These are phyloP conservation scores for Ophiosphaerella narmari DNA, from an alignment of 2,329 filamentous ascomycete species.

Conservation along the genomic window DNA sequence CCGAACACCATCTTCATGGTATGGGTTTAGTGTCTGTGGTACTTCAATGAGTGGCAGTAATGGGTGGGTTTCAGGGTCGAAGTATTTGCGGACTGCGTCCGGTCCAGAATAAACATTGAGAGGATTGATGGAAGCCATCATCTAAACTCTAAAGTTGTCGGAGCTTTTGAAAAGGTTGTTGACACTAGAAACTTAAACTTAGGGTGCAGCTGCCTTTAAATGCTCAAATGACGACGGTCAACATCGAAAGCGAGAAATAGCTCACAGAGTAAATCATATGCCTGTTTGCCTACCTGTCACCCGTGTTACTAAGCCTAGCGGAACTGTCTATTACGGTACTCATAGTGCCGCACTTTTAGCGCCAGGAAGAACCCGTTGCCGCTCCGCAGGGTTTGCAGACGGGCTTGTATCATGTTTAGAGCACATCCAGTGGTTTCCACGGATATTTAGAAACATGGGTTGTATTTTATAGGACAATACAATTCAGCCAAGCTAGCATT, in stretches of 20 bases:
- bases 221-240: too few species aligned
- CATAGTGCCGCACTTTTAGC: not conserved
- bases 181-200: too few species aligned
- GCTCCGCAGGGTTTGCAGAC: too few species aligned
- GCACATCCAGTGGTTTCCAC: not conserved
- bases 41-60: constrained; percentile 67
- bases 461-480: too few species aligned
- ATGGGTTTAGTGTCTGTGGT: constrained; percentile 62
- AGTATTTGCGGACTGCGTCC: constrained; percentile 62
- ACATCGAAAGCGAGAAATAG: too few species aligned
- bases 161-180: too few species aligned
- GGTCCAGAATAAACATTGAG: constrained; percentile 63
- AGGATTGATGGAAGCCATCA: constrained; percentile 13
- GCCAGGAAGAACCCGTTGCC: too few species aligned
- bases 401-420: too few species aligned
- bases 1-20: constrained; percentile 60
- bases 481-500: too few species aligned
- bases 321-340: constrained; percentile 4
- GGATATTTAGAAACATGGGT: not conserved
- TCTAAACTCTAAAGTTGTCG: not conserved
- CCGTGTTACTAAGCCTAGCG: not conserved
- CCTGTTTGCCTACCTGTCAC: not conserved
- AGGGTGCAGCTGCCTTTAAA: too few species aligned
- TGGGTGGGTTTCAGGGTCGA: constrained; percentile 62
- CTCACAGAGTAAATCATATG: not conserved